Percentiles rank a stretch among this genome's conserved stretches.
phyloP scores from a whole-genome alignment of 2,329 filamentous ascomycete genomes.

The Paecilomyces fulvus region DNA sequence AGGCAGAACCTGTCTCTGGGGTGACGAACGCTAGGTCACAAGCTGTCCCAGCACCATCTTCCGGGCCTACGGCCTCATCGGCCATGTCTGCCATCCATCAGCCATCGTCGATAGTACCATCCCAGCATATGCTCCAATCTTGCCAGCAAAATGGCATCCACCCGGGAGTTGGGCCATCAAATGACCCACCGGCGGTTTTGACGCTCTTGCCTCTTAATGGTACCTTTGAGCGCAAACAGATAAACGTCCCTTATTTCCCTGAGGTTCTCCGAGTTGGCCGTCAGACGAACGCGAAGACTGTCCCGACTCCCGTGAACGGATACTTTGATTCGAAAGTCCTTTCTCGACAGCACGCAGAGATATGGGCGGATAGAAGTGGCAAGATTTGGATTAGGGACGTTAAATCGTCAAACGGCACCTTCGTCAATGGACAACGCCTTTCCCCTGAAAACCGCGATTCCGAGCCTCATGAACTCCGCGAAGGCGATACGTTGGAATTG shows the following conservation, averaged over 20 bases:
- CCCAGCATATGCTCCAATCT: constrained; percentile 60
- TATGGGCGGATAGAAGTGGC: constrained; percentile 76
- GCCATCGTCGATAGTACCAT: constrained; percentile 54
- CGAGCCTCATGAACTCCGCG: constrained; percentile 85
- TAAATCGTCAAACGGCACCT: constrained; percentile 97
- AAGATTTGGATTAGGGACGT: constrained; percentile 96
- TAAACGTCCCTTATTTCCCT: constrained; percentile 85
- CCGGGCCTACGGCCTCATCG: constrained; percentile 51
- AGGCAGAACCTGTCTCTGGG: constrained; percentile 57
- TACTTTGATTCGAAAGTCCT: constrained; percentile 98
- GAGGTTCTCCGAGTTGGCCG: constrained; percentile 90
- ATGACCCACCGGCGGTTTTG: constrained; percentile 65
- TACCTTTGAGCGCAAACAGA: constrained; percentile 95
- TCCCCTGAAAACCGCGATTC: constrained; percentile 95
- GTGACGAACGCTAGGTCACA: constrained; percentile 55
- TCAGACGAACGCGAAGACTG: constrained; percentile 93
- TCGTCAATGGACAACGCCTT: constrained; percentile 84
- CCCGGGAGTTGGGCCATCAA: constrained; percentile 34
- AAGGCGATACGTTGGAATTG: constrained; percentile 84
- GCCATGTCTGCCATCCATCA: constrained; percentile 57
- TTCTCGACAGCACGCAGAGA: constrained; percentile 89
- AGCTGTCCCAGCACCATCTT: constrained; percentile 49
- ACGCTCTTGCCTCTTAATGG: constrained; percentile 86
- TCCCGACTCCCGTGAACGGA: constrained; percentile 82
- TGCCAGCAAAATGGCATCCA: constrained; percentile 52